Evolutionary conservation across 2,329 filamentous ascomycete genomes (phyloP).

Genomic region (Pseudocercospora ulei): DNA sequence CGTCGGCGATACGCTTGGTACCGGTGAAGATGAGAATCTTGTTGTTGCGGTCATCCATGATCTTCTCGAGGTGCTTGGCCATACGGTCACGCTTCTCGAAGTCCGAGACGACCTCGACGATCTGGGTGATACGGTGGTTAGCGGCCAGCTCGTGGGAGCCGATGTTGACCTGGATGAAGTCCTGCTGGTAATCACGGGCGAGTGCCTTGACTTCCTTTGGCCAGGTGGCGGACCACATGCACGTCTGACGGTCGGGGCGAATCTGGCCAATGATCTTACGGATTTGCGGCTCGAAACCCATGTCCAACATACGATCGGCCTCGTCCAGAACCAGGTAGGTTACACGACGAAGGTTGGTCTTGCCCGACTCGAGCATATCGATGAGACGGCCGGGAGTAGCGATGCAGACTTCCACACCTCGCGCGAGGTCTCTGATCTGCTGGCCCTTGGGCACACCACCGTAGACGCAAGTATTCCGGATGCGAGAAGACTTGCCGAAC

Average conservation of each 20-base stretch:
- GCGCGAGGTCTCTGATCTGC: constrained; percentile 87
- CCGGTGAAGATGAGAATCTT: constrained; percentile 89
- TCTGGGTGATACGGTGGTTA: constrained; percentile 95
- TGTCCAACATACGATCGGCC: constrained; percentile 98
- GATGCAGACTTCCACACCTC: constrained; percentile 97
- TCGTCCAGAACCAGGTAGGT: constrained; percentile 98
- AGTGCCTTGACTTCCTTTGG: constrained; percentile 95
- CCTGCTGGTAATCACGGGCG: constrained; percentile 78
- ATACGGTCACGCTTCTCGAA: constrained; percentile 97
- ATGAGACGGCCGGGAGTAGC: constrained; percentile 95
- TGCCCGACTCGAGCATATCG: constrained; percentile 95
- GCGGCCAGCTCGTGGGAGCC: constrained; percentile 91
- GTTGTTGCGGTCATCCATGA: constrained; percentile 93
- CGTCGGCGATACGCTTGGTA: constrained; percentile 85
- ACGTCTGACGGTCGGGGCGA: constrained; percentile 93
- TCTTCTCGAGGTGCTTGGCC: constrained; percentile 94
- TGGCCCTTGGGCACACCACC: constrained; percentile 96
- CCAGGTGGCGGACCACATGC: constrained; percentile 99
- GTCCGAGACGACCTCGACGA: constrained; percentile 90
- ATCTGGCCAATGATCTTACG: constrained; percentile 98
- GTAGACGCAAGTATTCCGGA: constrained; percentile 97
- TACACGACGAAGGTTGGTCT: constrained; percentile 94
- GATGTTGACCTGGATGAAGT: constrained; percentile 99
- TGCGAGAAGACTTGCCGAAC: constrained; percentile 94
- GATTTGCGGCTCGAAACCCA: constrained; percentile 99